Conservation (phyloP, 345 rosid species). For the Odontarrhena argentea region DNA sequence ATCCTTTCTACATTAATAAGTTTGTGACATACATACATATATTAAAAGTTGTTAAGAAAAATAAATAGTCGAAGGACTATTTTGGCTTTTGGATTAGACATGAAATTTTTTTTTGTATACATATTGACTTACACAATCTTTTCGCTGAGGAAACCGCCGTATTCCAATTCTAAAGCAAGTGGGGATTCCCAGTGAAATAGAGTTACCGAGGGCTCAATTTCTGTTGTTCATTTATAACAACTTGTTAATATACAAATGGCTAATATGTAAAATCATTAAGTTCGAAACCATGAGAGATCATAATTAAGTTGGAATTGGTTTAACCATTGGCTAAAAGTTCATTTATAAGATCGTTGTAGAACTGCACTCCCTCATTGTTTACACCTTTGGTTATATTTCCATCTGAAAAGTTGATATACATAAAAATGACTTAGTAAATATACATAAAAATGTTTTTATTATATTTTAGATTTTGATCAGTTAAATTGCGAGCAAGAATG, state of each 20-base stretch:
- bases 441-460: background rate
- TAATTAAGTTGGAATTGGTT: conserved; percentile 12
- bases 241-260: background rate
- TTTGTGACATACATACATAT: background rate
- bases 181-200: conserved; percentile 46
- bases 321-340: conserved; percentile 45
- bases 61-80: conserved; percentile 2
- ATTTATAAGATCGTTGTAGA: conserved; percentile 48
- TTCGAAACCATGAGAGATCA: background rate
- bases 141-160: conserved; percentile 23
- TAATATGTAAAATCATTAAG: background rate
- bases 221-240: conserved; percentile 19
- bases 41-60: background rate
- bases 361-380: conserved; percentile 42
- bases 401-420: conserved; percentile 29
- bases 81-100: background rate
- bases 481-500: background rate
- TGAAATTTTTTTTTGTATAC: background rate
- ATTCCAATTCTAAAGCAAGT: conserved; percentile 30
- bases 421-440: background rate
- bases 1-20: conserved; percentile 27
- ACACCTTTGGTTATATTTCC: conserved; percentile 43
- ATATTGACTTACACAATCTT: conserved; percentile 32
- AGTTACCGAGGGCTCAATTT: conserved; percentile 32
- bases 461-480: background rate